phyloP scores from a whole-genome alignment of 306 rosid species.

The Abrus precatorius region DNA sequence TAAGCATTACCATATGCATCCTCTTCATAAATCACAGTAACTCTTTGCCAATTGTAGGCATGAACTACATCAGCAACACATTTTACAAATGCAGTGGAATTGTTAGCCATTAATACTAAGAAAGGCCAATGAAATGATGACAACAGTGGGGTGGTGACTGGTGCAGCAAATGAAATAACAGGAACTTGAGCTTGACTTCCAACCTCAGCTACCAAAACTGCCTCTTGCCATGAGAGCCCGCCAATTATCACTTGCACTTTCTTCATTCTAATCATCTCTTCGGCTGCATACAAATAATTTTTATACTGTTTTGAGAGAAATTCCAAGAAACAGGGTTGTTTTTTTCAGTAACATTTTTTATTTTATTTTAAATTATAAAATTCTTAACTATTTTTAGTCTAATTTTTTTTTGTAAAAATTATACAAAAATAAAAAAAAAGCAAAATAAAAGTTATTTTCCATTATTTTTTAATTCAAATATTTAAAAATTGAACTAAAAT shows the following conservation, averaged over 20 bases:
- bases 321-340: no score
- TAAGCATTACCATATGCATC: constrained; percentile 50
- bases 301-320: neutral
- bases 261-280: constrained; percentile 46
- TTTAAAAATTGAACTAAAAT: neutral
- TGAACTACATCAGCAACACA: constrained; percentile 52
- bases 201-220: constrained; percentile 54
- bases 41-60: constrained; percentile 51
- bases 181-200: constrained; percentile 54
- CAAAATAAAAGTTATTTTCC: no score
- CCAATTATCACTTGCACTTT: constrained; percentile 53
- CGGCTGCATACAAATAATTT: constrained; percentile 40
- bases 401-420: no score
- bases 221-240: constrained; percentile 58
- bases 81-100: constrained; percentile 36
- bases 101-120: constrained; percentile 47
- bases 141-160: constrained; percentile 37
- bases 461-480: no score
- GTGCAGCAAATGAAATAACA: constrained; percentile 56
- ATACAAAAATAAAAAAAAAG: no score
- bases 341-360: no score
- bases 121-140: constrained; percentile 49
- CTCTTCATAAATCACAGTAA: constrained; percentile 52
- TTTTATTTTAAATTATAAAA: no score
- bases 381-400: no score